These are phyloP conservation scores for Anthoceros angustus DNA, from an alignment of 225 moss, liverwort and hornwort genomes.

Conservation along the genomic window DNA sequence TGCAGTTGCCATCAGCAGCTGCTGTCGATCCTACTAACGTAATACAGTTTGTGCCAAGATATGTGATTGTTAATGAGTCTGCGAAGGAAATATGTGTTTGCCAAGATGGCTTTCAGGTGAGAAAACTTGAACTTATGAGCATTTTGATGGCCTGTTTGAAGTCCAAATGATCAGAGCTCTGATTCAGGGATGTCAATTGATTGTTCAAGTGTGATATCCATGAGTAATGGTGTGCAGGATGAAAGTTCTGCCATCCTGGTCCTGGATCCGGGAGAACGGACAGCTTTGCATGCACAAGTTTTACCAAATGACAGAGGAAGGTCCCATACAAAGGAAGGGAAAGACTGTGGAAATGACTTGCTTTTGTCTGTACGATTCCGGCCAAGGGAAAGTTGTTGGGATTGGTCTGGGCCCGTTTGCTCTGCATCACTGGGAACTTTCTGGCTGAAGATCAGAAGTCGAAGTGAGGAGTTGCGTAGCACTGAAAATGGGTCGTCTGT, in stretches of 20 bases:
- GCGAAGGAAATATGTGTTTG: slow-evolving; percentile 61
- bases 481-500: slow-evolving; percentile 9
- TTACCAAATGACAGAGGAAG: slow-evolving; percentile 12
- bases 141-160: background rate
- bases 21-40: slow-evolving; percentile 52
- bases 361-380: slow-evolving; percentile 76
- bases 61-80: slow-evolving; percentile 64
- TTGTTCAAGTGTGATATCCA: background rate
- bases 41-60: slow-evolving; percentile 71
- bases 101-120: slow-evolving; percentile 90
- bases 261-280: slow-evolving; percentile 61
- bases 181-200: background rate
- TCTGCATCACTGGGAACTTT: slow-evolving; percentile 82
- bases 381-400: slow-evolving; percentile 59
- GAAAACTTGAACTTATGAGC: background rate
- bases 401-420: slow-evolving; percentile 94
- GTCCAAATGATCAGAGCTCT: background rate
- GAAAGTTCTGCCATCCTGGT: slow-evolving; percentile 40
- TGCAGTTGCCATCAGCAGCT: slow-evolving; percentile 46
- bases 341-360: slow-evolving; percentile 28
- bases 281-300: slow-evolving; percentile 60
- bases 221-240: slow-evolving; percentile 22
- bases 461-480: slow-evolving; percentile 22
- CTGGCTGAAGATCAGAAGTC: slow-evolving; percentile 59
- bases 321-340: slow-evolving; percentile 10